Evolutionary conservation across 2,329 filamentous ascomycete species (phyloP), one percentile per base, ranked within the genome.

Genomic region (Tolypocladium ophioglossoides): DNA sequence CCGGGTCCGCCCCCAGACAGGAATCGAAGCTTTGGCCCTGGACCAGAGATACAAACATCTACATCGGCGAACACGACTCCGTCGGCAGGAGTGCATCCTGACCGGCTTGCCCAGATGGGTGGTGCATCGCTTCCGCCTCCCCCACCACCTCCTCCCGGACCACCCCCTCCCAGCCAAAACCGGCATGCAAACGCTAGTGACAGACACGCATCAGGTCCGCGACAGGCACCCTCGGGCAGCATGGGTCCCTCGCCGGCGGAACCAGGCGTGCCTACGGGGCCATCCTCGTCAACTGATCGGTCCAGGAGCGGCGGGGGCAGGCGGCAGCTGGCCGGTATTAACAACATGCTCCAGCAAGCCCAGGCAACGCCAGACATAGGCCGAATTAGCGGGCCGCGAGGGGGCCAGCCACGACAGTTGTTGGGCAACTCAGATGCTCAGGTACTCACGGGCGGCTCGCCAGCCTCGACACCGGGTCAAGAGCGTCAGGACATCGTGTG

Each of bases 251-350:
- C 65, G n/a, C 59, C 55, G 4, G 50, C 56, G 22, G 69, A 70
- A 3, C 51, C 56, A 3, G 61, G 57, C 20, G 66, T 69, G 6
- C 69, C 68, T 2, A 70, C 72, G 8, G 69, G 68, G 0, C 69
- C 69, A 16, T 62, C 71, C 11, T 68, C 69, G 30, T 59, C 63
- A 10, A 64, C 64, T 22, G 72, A 76, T 32, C 68, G 74, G 34
- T 55, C 61, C 30, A 61, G 66, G 39, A 63, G 63, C 32, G 68
- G 58, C 60, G 74, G 77, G 34, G 72, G 75, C 20, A 70, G 74
- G 55, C 72, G 81, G 55, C 79, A 84, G 60, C 70, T 85, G 34
- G 76, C 77, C 14, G 77, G 78, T 48, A 84, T 86, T 56, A 82
- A 84, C 59, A 82, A 69, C 57, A 80, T 76, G 51, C 72, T 84